Percentiles rank a stretch among this genome's conserved stretches.
These are phyloP conservation scores for Mycena latifolia DNA, from an alignment of 768 basidiomycete species.

Conservation along the genomic window DNA sequence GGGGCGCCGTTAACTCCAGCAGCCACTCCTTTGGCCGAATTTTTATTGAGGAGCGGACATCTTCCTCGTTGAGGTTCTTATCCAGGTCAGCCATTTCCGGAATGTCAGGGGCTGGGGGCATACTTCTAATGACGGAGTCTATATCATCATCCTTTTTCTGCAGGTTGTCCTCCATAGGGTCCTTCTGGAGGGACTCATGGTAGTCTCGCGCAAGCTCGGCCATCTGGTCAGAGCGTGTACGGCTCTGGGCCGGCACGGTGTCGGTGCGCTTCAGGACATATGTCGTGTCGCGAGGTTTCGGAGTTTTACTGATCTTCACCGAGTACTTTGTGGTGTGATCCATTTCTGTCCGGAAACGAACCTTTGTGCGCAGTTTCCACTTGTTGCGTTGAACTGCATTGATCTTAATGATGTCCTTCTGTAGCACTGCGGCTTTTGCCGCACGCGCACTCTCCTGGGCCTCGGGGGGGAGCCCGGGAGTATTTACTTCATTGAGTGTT, in stretches of 20 bases:
- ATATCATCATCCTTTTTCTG: background rate
- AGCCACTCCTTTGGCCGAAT: background rate
- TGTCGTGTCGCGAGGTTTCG: conserved; percentile 5
- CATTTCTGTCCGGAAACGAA: background rate
- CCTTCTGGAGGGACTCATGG: background rate
- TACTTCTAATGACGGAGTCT: background rate
- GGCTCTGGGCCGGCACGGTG: background rate
- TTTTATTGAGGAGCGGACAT: background rate
- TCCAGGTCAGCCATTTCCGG: background rate
- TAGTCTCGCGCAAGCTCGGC: conserved; percentile 17
- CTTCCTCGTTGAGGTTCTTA: background rate
- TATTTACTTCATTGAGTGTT: background rate
- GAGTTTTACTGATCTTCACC: background rate
- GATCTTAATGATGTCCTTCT: too few species aligned
- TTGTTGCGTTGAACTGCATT: background rate
- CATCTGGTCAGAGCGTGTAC: conserved; percentile 14
- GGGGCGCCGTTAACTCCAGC: background rate
- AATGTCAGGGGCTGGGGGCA: background rate
- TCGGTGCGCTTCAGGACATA: conserved; percentile 8
- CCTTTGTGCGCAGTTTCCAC: background rate
- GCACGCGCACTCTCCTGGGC: too few species aligned
- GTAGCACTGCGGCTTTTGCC: too few species aligned
- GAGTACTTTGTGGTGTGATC: conserved; percentile 21
- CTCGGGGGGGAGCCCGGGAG: too few species aligned
- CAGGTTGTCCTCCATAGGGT: background rate